Conservation (phyloP, 1,284 basidiomycete species). For the Melampsora americana region DNA sequence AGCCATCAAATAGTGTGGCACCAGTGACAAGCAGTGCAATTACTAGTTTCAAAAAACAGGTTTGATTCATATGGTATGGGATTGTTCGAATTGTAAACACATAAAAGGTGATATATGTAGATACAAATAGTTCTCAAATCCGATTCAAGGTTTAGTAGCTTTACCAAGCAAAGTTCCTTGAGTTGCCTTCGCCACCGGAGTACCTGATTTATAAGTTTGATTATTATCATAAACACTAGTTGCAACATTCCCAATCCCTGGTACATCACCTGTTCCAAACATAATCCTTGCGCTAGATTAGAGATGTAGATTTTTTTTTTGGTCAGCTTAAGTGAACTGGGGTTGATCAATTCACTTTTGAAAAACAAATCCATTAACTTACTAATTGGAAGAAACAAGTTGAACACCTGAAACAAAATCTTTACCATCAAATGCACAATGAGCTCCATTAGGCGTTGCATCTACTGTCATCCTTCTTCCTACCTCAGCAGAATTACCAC, state of each 20-base stretch:
- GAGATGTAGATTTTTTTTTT: background rate
- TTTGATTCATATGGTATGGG: no score
- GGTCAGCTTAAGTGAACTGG: background rate
- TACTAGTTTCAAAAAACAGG: no score
- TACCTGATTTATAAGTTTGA: constrained; percentile 24
- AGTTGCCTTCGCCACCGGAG: constrained; percentile 3
- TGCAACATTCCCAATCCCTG: constrained; percentile 28
- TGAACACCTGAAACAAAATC: constrained; percentile 33
- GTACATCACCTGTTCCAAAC: constrained; percentile 19
- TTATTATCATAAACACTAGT: constrained; percentile 22
- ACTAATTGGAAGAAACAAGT: constrained; percentile 38
- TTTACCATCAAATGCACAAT: constrained; percentile 38
- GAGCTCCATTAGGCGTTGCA: constrained; percentile 21
- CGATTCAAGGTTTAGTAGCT: background rate
- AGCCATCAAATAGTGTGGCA: no score
- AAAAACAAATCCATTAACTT: background rate
- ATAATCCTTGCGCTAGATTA: constrained; percentile 22
- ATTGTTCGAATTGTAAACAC: no score
- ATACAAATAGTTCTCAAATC: no score
- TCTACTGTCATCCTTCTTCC: constrained; percentile 30
- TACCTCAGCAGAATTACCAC: background rate
- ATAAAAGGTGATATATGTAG: no score
- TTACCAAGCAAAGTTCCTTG: background rate
- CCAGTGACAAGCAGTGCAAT: no score
- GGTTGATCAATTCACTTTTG: background rate